Base-by-base conservation (phyloP, 2,329 filamentous ascomycete genomes). In the Bisporella sp. region DNA sequence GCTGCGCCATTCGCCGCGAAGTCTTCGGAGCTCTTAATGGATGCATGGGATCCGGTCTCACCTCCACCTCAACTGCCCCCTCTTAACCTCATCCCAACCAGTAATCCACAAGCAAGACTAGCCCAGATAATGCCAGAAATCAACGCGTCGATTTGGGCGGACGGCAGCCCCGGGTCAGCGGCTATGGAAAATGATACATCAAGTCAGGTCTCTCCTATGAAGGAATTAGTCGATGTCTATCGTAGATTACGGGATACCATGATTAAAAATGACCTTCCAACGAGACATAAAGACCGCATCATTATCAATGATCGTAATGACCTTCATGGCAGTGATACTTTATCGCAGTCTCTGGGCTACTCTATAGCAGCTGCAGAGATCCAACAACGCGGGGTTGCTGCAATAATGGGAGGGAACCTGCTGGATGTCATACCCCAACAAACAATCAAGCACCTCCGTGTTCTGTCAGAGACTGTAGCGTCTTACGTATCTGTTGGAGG, bases 331-430 rank as follows among this genome's bases (percentile, higher is more conserved):
- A 78, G 77, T 51, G 82, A 87, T 59, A 76, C 77, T 1, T 68
- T 90, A 8, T 78, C 82, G 11, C 75, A 76, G 51, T 74, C 82
- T 1, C 81, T 96, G 11, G 92, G 89, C 2, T 89, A 84, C 64
- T 92, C 91, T 0, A 90, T 99, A 52, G 85, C 90, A 6, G 84
- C 90, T 0, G 83, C 88, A 4, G 93, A 99, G 69, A 96, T 97
- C 57, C 85, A 91, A 56, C 90, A 96, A 66, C 85, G 93, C 59
- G 93, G 93, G 5, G 75, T 89, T 4, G 86, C 89, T 59, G 82
- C 83, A 28, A 80, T 86, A 56, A 78, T 80, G 44, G 85, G 87
- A 48, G 76, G 82, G 66, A 92, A 86, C 5, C 71, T 97, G 43
- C 69, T 97, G 21, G 86, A 92, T 57, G 90, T 85, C 61, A 85